phyloP scores from a whole-genome alignment of 768 basidiomycete genomes.

The Macrocybe gigantea region DNA sequence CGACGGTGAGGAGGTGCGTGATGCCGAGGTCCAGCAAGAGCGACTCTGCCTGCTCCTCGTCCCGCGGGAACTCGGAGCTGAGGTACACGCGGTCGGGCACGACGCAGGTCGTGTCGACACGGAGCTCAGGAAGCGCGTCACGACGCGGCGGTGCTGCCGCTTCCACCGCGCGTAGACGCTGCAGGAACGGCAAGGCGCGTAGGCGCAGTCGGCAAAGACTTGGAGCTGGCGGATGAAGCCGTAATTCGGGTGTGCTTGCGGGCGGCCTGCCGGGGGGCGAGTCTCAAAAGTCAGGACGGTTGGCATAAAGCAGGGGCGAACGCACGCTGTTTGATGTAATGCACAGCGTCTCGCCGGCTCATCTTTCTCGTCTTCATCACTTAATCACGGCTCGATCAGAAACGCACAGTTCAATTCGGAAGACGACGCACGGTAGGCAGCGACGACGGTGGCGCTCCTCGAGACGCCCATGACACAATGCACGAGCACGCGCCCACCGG shows the following conservation, averaged over 20 bases:
- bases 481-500: slow-evolving; percentile 55
- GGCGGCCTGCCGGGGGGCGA: slow-evolving; percentile 24
- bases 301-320: slow-evolving; percentile 5
- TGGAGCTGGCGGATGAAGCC: slow-evolving; percentile 58
- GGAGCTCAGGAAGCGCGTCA: slow-evolving; percentile 45
- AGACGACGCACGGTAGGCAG: slow-evolving; percentile 43
- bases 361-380: slow-evolving; percentile 46
- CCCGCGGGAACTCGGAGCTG: slow-evolving; percentile 52
- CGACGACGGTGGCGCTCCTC: slow-evolving; percentile 56
- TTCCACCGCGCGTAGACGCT: slow-evolving; percentile 53
- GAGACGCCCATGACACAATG: slow-evolving; percentile 75
- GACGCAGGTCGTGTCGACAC: slow-evolving; percentile 47
- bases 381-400: slow-evolving; percentile 17
- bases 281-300: background rate
- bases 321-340: slow-evolving; percentile 45
- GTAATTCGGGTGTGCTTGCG: slow-evolving; percentile 39
- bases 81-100: slow-evolving; percentile 44
- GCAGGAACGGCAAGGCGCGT: slow-evolving; percentile 34
- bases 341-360: slow-evolving; percentile 36
- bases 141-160: slow-evolving; percentile 45
- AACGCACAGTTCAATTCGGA: background rate
- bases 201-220: slow-evolving; percentile 45
- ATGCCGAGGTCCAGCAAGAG: slow-evolving; percentile 45
- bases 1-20: slow-evolving; percentile 48
- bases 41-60: slow-evolving; percentile 41